These are phyloP conservation scores for Gnetum montanum DNA, from an alignment of 75 land plant species.

Conservation along the genomic window DNA sequence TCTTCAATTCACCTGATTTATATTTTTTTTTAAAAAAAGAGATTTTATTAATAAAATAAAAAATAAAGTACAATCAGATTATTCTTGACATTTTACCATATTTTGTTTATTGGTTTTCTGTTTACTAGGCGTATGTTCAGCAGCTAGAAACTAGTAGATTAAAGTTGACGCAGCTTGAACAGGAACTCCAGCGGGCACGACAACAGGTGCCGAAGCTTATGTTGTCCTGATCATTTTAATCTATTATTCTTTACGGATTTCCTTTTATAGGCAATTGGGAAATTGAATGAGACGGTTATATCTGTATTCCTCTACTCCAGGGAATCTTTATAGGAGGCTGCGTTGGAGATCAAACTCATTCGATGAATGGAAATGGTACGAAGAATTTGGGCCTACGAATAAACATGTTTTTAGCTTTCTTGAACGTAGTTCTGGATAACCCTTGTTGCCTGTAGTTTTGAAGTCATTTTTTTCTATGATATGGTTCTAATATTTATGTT, in stretches of 20 bases:
- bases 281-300: neutral
- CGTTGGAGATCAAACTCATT: constrained; percentile 38
- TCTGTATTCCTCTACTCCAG: constrained; percentile 5
- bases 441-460: too few relatives aligned
- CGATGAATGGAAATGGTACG: constrained; percentile 53
- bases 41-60: too few relatives aligned
- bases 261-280: neutral
- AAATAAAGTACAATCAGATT: too few relatives aligned
- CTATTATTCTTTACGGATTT: neutral
- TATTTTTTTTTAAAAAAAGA: too few relatives aligned
- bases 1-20: neutral
- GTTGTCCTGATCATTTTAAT: too few relatives aligned
- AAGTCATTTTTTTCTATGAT: too few relatives aligned
- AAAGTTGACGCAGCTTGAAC: constrained; percentile 77
- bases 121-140: constrained; percentile 90
- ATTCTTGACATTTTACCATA: too few relatives aligned
- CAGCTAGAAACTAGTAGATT: constrained; percentile 83
- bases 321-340: constrained; percentile 50
- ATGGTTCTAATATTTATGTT: too few relatives aligned
- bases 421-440: too few relatives aligned
- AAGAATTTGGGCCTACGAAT: too few relatives aligned
- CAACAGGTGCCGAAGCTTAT: constrained; percentile 56
- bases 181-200: constrained; percentile 80
- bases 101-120: too few relatives aligned
- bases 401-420: too few relatives aligned